Base-by-base conservation (phyloP, 345 rosid species). In the Pugionium dolabratum region DNA sequence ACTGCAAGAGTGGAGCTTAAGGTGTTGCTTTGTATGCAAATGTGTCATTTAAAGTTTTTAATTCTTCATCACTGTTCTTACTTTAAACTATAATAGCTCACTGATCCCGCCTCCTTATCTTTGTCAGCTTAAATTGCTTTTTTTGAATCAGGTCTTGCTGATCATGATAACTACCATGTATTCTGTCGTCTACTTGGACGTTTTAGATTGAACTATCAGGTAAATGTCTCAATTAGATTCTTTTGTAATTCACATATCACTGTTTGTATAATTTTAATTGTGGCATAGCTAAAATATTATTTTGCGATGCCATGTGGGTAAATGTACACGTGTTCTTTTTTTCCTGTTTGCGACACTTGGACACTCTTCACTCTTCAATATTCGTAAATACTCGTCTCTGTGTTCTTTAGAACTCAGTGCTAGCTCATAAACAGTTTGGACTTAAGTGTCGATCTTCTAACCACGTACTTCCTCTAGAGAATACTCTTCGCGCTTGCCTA, bases 81-180 rank as follows among this genome's bases (percentile, higher is more conserved):
- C 43, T 54, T 61, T 1, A 62, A 39, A 4, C 31, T 69, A 28
- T 54, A 7, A 27, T 49, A 58, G 65, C 37, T 65, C 56, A 7
- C 55, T 46, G 48, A 39, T 39, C 70, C 43, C 4, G 4, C 46
- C 70, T 31, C 26, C 59, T 9, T 67, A 58, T 34, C 39, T 46
- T 80, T 60, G 41, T 42, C 52, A 46, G 60, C 18, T 40, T 53
- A 32, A 47, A 62, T 74, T 61, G 10, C 53, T 69, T 70, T 62
- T 57, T 45, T 41, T 42, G 54, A 32, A 67, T 75, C 77, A 95
- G 99, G 99, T 74, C 99, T 95, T 80, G 90, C 95, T 71, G 99
- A 95, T 85, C 99, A 95, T 81, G 99, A 95, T 74, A 95, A 91
- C 78, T 95, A 95, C 78, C 99, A 95, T 79, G 99, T 85, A 71